phyloP scores from a whole-genome alignment of 257 asterid species.

The Rhazya stricta region DNA sequence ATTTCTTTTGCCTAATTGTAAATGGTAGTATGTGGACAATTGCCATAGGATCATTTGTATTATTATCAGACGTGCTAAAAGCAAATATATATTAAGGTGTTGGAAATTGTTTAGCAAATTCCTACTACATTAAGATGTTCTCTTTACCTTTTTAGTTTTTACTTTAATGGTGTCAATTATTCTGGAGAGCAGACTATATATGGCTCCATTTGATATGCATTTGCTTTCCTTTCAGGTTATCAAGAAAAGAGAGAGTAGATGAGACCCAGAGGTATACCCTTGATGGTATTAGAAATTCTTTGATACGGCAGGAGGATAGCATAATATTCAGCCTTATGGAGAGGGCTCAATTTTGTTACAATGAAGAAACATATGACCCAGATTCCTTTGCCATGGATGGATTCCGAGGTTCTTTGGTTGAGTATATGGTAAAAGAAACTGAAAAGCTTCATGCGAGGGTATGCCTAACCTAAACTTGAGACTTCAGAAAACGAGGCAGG shows the following conservation, averaged over 20 bases:
- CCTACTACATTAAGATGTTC: not conserved
- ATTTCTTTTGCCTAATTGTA: not conserved
- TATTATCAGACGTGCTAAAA: no score
- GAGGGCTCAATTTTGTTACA: conserved; percentile 84
- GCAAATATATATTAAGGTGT: no score
- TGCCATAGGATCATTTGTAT: not conserved
- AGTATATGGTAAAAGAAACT: conserved; percentile 82
- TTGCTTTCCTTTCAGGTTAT: conserved; percentile 36
- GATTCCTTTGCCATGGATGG: conserved; percentile 63
- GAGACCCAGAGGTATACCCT: conserved; percentile 76
- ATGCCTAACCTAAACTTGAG: conserved; percentile 14
- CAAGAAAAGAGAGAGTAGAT: conserved; percentile 56
- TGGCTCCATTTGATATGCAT: not conserved
- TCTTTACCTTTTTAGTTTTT: no score
- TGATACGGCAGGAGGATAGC: conserved; percentile 90
- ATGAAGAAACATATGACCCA: conserved; percentile 62
- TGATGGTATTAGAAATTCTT: conserved; percentile 76
- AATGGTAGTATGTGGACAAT: not conserved
- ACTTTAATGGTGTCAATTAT: not conserved
- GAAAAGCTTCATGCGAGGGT: conserved; percentile 93
- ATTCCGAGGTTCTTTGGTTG: conserved; percentile 72
- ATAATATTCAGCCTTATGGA: conserved; percentile 82
- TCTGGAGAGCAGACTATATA: not conserved
- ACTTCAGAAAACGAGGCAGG: not conserved
- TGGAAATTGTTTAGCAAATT: not conserved